Base-by-base conservation (phyloP, 768 basidiomycete species). In the Termitomyces sp. region DNA sequence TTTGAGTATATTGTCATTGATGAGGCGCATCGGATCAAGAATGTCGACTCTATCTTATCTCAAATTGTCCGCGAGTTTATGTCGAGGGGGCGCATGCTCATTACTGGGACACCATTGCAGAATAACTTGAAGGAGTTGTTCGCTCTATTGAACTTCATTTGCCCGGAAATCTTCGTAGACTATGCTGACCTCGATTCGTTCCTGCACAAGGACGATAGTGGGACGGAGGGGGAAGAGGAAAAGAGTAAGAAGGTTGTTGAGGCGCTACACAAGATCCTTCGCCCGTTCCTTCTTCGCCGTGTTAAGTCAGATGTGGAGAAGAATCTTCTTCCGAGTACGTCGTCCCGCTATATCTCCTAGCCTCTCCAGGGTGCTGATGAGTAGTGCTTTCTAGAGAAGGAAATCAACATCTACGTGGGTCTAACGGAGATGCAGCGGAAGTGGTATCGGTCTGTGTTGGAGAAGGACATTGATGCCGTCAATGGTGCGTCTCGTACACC, bases 1-100 rank as follows among this genome's bases (percentile, higher is more conserved):
- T 98, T 98, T 76, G 92, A 96, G 70, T 98, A 98, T 72, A 98
- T 98, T 70, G 84, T 90, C 62, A 98, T 99, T 66, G 96, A 99
- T 73, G 96, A 99, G 73, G 96, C 96, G 0, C 96, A 99, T 67
- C 89, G 97, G 23, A 99, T 99, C 81, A 98, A 98, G 77, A 98
- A 98, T 68, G 94, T 96, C 63, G 93, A 98, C 69, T 96, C 93
- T 12, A 88, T 98, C 64, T 81, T 99, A 15, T 87, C 87, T 15
- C 93, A 97, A 72, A 98, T 99, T 65, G 93, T 98, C 48, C 84
- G 96, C 49, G 77, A 89, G 3, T 98, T 98, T 73, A 81, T 83
- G 64, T 91, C 89, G 43, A 83, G 95, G 31, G 95, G 94, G 0
- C 79, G 97, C 42, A 73, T 99, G 55, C 79, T 99, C 53, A 98